Evolutionary conservation across 768 basidiomycete genomes (phyloP), one percentile per base, ranked within the genome.

Genomic region (Russula vinacea): DNA sequence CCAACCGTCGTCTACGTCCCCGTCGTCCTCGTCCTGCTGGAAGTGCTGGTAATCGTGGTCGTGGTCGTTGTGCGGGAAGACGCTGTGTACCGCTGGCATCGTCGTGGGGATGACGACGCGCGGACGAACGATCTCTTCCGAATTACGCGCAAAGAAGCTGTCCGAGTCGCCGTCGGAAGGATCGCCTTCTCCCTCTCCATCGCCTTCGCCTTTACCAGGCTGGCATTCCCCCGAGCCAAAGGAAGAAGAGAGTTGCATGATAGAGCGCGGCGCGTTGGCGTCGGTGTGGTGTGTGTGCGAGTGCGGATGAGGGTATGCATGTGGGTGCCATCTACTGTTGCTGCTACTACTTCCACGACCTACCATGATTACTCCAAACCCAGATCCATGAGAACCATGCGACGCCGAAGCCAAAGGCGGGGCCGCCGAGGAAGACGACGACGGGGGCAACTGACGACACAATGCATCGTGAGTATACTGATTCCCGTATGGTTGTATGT

Each of bases 121-220:
- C 50, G 40, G 56, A 3, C 64, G 64, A 1, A 26, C 47, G 1
- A 39, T 22, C 9, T 68, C 67, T 35, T 69, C 68, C 62, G 68
- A 69, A 9, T 56, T 64, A 6, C 68, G 66, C 56, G 62, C 68
- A 50, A 69, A 69, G 39, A 69, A 69, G 39, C 66, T 67, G n/a
- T 62, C 61, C 57, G 65, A 67, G 49, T 68, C 67, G 33, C 57
- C 66, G 32, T 68, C 67, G 5, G 61, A 64, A 3, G 14, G 37
- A 16, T 58, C 39, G 29, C 24, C 44, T 13, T 50, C 37, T 5
- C 5, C 56, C 19, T 62, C 60, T 0, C 10, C 51, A 13, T 53
- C 32, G 6, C 42, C 51, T 9, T 52, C 50, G 17, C 22, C 56
- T 5, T 50, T 44, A 44, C 42, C 57, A 9, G 24, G 37, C n/a